Base-by-base conservation (phyloP, 176 grass and related monocot genomes). In the Tillandsia leiboldiana region DNA sequence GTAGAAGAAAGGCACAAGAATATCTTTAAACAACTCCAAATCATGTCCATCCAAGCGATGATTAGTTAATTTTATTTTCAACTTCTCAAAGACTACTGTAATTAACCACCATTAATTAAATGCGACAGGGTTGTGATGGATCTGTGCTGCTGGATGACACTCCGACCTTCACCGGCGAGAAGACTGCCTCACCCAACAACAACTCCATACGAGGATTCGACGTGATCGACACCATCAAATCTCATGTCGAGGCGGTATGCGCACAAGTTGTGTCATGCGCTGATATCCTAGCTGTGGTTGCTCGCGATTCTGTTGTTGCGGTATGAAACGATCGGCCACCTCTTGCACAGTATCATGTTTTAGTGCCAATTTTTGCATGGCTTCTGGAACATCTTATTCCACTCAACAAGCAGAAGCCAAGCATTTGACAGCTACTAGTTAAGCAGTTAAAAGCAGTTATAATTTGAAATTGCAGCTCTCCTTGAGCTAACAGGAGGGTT, bases 111-210 rank as follows among this genome's bases (percentile, higher is more conserved):
- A 42, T 42, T 7, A 42, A 42, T 42, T 42, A 42, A 42, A 42
- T 42, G 33, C 33, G 6, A 51, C 69, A 87, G 89, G 82, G 85
- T 18, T 87, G 85, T 10, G 89, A 87, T 63, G 84, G 75, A 48
- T 91, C 89, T 3, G 56, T 91, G 15, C 78, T 91, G 62, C 51
- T 87, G 24, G 85, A 87, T 53, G 89, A 91, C 75, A 87, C 81
- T 4, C 15, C 82, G 1, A 85, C 53, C 49, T 74, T 83, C 71
- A 85, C 65, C 0, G 78, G 84, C 1, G 84, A 91, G 65, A 87
- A 87, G 74, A 84, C 67, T 0, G 87, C 87, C 11, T 28, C 2
- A 11, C 77, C 87, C 0, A 91, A 91, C 67, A 63, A 67, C 67
- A 75, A 76, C 54, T 91, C 81, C 3, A 6, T 84, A 11, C 28